Evolutionary conservation across 805 yeast species (phyloP), one percentile per base, ranked within the genome.

Genomic region (Barnettozyma salicaria): DNA sequence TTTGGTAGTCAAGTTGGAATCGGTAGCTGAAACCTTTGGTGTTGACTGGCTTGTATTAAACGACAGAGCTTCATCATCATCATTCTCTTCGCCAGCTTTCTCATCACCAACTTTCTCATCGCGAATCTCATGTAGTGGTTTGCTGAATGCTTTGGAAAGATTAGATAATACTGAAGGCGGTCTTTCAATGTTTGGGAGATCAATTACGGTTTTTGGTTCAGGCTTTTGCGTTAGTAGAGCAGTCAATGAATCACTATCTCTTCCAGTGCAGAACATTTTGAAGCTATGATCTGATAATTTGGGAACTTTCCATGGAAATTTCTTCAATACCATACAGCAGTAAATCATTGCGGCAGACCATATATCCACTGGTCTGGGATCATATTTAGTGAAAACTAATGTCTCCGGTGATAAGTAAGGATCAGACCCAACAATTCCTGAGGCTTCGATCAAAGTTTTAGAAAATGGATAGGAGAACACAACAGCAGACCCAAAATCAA

Each of bases 271-370:
- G 57, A 85, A 89, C 48, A 85, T 58, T 60, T 83, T 85, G 64
- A 88, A 89, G 43, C 92, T 80, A 48, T 78, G 75, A 59, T 88
- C 96, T 34, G 80, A 68, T 35, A 78, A 60, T 53, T 85, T 81
- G 7, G 97, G 96, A 7, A 86, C 85, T 56, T 86, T 87, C 96
- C 96, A 88, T 7, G 96, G 96, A 63, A 88, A 88, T 63, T 87
- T 83, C 55, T 86, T 81, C 58, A 88, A 67, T 41, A 85, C 75
- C 96, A 88, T 87, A 65, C 96, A 88, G 48, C 95, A 85, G 60
- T 83, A 84, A 33, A 88, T 84, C 42, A 88, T 86, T 7, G 95
- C 96, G 23, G 78, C 78, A 6, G 95, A 84, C 97, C 97, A 88
- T 31, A 88, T 76, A 63, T 88, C 97, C 6, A 88, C 95, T 1